Percentiles rank a stretch among this genome's conserved stretches.
phyloP scores from a whole-genome alignment of 352 stramenopile genomes.

The Phytophthora megakarya region DNA sequence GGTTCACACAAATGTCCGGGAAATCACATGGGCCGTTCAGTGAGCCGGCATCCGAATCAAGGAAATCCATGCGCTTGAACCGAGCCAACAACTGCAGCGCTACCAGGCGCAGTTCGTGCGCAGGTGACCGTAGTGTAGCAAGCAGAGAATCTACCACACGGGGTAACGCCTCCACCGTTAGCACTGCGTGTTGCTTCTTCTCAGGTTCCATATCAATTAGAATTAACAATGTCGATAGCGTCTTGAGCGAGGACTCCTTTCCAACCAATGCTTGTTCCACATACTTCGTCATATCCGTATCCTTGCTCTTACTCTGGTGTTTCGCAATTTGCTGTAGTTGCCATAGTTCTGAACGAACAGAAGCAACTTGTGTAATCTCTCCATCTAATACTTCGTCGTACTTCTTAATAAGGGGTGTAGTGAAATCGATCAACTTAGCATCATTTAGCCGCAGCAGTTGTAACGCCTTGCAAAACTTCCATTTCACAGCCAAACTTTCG shows the following conservation, averaged over 20 bases:
- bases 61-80: conserved; percentile 56
- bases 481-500: conserved; percentile 53
- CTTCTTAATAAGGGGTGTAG: conserved; percentile 42
- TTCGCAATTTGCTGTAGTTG: conserved; percentile 65
- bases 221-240: conserved; percentile 62
- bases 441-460: conserved; percentile 51
- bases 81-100: conserved; percentile 68
- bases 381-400: conserved; percentile 35
- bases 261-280: conserved; percentile 43
- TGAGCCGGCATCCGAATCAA: conserved; percentile 48
- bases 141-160: conserved; percentile 49
- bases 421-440: conserved; percentile 49
- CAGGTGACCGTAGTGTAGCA: conserved; percentile 68
- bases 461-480: conserved; percentile 72
- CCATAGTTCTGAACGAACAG: conserved; percentile 69
- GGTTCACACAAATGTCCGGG: conserved; percentile 62
- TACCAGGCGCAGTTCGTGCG: conserved; percentile 67
- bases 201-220: conserved; percentile 66
- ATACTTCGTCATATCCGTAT: conserved; percentile 28
- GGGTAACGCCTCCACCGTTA: conserved; percentile 44
- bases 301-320: conserved; percentile 31
- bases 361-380: conserved; percentile 19
- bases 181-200: conserved; percentile 47
- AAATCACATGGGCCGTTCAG: conserved; percentile 72
- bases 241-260: conserved; percentile 61